Percentiles rank a stretch among this genome's conserved stretches.
Conservation (phyloP, 768 basidiomycete species). For the Serendipita sp. region DNA sequence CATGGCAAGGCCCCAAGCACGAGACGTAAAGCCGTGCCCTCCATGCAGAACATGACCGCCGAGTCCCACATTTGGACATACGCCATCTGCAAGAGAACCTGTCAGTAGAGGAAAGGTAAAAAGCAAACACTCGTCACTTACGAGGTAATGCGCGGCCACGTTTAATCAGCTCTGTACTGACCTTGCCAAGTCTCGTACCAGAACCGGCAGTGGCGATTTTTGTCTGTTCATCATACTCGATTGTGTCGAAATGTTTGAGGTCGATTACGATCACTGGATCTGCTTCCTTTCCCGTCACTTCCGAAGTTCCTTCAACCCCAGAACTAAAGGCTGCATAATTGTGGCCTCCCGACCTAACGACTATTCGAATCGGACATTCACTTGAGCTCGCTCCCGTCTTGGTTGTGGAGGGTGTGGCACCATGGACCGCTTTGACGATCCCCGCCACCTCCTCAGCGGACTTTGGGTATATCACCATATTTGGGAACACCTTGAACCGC, state of each 20-base stretch:
- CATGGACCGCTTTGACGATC: neutral
- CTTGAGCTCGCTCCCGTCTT: no score
- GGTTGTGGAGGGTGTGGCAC: no score
- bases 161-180: neutral
- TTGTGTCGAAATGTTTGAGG: neutral
- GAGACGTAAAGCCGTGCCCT: constrained; percentile 78
- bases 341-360: neutral
- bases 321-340: constrained; percentile 1
- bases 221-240: neutral
- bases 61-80: constrained; percentile 18
- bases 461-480: neutral
- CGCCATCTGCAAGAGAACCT: constrained; percentile 18
- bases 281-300: neutral
- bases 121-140: neutral
- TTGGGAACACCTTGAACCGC: no score
- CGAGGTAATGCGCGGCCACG: neutral
- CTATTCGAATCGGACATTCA: neutral
- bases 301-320: neutral
- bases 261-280: neutral
- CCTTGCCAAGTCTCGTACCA: neutral
- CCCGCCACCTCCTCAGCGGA: neutral
- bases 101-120: constrained; percentile 17
- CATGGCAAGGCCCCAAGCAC: constrained; percentile 71
- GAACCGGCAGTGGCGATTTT: neutral
- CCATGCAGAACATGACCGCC: constrained; percentile 26